Base-by-base conservation (phyloP, 2,329 filamentous ascomycete species). In the Trichophyton simii region DNA sequence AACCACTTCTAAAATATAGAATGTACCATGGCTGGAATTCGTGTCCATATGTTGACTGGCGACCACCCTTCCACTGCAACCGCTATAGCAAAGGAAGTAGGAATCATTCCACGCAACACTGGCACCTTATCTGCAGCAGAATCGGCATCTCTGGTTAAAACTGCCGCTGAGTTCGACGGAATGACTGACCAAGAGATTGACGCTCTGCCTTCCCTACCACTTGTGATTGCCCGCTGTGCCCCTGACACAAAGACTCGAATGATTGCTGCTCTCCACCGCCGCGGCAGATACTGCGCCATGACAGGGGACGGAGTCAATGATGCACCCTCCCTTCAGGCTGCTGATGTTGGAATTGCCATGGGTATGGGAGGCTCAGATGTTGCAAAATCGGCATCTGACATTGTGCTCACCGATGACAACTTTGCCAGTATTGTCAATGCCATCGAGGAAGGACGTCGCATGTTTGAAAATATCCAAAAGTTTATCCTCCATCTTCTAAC, bases 301-400 rank as follows among this genome's bases (percentile, higher is more conserved):
- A 94, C 89, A 18, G 89, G 89, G 62, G 89, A 95, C 67, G 89
- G 89, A 55, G 89, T 94, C 64, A 95, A 95, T 70, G 89, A 95
- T 70, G 88, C 88, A 1, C 89, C 89, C 0, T 90, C 88, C 3
- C 80, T 95, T 38, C 88, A 89, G 67, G 82, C 83, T 52, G 87
- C 89, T 1, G 90, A 95, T 69, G 88, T 95, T 4, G 89, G 88
- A 65, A 95, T 94, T 66, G 89, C 89, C 60, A 95, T 95, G 89
- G 89, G 89, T n/a, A 78, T 82, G 72, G 86, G 87, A 13, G 89
- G 89, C 1, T 90, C 86, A 9, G 89, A 94, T 67, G 89, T 95
- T 5, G 89, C 89, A 64, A 95, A 94, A 73, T 88, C 87, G 50
- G 89, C 89, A 0, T 82, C 86, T 18, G 87, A 77, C 62, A 78